phyloP scores from a whole-genome alignment of 305 asterid genomes.

The Fraxinus platypoda region DNA sequence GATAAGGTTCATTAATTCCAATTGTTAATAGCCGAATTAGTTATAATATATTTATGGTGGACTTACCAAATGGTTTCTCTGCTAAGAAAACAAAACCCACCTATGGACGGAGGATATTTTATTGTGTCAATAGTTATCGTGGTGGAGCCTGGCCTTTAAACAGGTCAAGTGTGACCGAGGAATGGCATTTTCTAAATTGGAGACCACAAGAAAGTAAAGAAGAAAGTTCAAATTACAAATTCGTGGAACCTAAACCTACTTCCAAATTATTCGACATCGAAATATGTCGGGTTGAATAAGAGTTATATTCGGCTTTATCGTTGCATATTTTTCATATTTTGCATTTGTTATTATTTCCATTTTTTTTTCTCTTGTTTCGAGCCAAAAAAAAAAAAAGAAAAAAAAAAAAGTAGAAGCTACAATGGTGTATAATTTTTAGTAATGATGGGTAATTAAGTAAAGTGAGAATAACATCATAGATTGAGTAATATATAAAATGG shows the following conservation, averaged over 20 bases:
- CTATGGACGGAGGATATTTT: background rate
- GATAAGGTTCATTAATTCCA: background rate
- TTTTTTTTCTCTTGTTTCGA: background rate
- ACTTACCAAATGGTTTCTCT: too few species aligned
- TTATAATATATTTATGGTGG: background rate
- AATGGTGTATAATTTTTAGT: background rate
- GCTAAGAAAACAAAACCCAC: too few species aligned
- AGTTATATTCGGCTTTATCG: background rate
- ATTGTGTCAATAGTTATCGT: background rate
- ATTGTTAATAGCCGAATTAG: too few species aligned
- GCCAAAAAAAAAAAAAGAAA: background rate
- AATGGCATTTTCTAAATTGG: background rate
- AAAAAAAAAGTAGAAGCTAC: background rate
- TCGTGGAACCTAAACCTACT: conserved; percentile 22
- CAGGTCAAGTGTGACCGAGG: background rate
- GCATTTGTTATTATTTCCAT: background rate
- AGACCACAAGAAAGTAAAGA: conserved; percentile 18
- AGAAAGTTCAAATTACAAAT: background rate
- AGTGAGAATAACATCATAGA: background rate
- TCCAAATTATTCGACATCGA: background rate
- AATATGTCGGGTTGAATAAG: background rate
- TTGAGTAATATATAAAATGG: background rate
- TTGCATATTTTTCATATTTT: background rate
- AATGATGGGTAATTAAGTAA: background rate
- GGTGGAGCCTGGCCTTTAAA: background rate